Base-by-base conservation (phyloP, 177 flowering plant species). In the Telopea speciosissima region DNA sequence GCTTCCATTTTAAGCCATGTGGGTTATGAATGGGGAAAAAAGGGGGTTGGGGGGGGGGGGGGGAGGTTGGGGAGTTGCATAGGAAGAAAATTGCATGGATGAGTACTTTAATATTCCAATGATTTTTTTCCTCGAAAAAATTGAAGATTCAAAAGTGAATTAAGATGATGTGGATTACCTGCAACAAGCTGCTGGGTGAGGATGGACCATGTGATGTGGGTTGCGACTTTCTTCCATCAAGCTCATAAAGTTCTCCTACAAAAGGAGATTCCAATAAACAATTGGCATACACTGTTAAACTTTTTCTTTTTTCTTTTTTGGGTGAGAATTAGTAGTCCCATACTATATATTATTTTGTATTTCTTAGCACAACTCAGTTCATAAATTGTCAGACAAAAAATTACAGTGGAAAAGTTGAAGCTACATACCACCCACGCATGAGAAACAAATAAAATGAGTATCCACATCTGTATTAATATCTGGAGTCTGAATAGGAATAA, bases 401-500 rank as follows among this genome's bases (percentile, higher is more conserved):
- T 28, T 28, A 36, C 40, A 36, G 0, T n/a, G n/a, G 40, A 36
- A 36, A 36, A 36, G 40, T 49, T 24, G 24, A 63, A 66, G 65
- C 49, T 36, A 66, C 69, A 25, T 85, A 91, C 99, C 99, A 79
- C 90, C 84, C 24, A 87, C 96, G 81, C 92, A 91, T 25, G 90
- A 14, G 79, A 91, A 93, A 87, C 98, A 93, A 75, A 93, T 91
- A 74, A 95, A 95, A 78, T 95, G 99, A 31, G 93, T 84, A 71
- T 90, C 87, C 73, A 85, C 93, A 70, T 84, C 75, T 9, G 33
- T 54, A 69, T 78, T 56, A 40, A 75, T 72, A 31, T 79, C 83
- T 13, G 90, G 74, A 74, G 96, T 94, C 97, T 95, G 89, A 22
- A 72, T 16, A 61, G 52, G 62, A 68, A 49, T 26, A 7, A 56